Percentiles rank a stretch among this genome's conserved stretches.
phyloP scores from a whole-genome alignment of 2,329 filamentous ascomycete genomes.

The Sclerotinia subarctica region DNA sequence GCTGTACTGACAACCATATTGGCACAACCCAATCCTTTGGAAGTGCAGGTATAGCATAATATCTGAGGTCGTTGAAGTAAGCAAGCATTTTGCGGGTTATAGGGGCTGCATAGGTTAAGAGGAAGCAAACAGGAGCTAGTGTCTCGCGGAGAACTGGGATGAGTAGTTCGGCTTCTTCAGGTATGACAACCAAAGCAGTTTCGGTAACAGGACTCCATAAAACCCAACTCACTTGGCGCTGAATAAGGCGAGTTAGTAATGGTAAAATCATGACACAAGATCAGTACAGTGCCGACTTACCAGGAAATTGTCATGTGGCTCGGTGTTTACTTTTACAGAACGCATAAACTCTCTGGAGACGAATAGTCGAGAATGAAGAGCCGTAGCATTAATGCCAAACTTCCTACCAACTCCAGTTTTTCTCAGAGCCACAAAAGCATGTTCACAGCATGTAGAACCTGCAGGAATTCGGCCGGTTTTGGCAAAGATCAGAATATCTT shows the following conservation, averaged over 20 bases:
- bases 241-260: constrained; percentile 24
- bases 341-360: constrained; percentile 48
- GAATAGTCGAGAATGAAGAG: constrained; percentile 38
- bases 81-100: constrained; percentile 56
- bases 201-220: constrained; percentile 50
- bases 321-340: constrained; percentile 42
- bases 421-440: constrained; percentile 44
- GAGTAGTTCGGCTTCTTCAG: constrained; percentile 59
- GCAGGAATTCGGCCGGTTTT: constrained; percentile 44
- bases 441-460: constrained; percentile 41
- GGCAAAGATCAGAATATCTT: constrained; percentile 46
- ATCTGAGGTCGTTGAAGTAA: constrained; percentile 53
- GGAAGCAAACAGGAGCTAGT: constrained; percentile 38
- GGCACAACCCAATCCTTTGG: constrained; percentile 45
- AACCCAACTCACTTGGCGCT: constrained; percentile 57
- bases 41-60: constrained; percentile 50
- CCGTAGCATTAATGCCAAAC: constrained; percentile 33
- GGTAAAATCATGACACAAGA: too few species aligned
- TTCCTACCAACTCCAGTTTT: constrained; percentile 42
- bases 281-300: constrained; percentile 25
- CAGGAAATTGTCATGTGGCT: constrained; percentile 44
- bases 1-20: constrained; percentile 52
- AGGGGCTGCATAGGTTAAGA: constrained; percentile 58
- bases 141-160: constrained; percentile 44
- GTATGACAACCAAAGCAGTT: constrained; percentile 55